Conservation (phyloP, 2,329 filamentous ascomycete genomes). For the Alternaria consortialis region DNA sequence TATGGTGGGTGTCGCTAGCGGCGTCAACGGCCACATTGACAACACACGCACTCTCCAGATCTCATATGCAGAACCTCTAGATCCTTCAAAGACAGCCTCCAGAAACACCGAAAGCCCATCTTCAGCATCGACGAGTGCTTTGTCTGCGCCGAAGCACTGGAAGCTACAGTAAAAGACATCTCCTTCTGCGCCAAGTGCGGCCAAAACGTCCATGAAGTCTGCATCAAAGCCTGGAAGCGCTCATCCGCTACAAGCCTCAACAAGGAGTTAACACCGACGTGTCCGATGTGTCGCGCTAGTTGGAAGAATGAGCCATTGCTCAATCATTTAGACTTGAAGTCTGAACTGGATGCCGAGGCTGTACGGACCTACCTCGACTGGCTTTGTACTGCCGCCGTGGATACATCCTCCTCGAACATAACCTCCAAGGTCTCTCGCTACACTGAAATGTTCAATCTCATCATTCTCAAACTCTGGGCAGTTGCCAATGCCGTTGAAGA, state of each 20-base stretch:
- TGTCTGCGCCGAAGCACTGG: slow-evolving; percentile 26
- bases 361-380: slow-evolving; percentile 28
- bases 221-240: slow-evolving; percentile 18
- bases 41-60: slow-evolving; percentile 13
- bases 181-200: slow-evolving; percentile 30
- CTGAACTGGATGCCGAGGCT: not conserved
- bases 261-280: slow-evolving; percentile 1
- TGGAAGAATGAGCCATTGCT: slow-evolving; percentile 11
- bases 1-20: not conserved
- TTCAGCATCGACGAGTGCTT: slow-evolving; percentile 20
- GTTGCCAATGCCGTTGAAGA: slow-evolving; percentile 1
- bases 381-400: slow-evolving; percentile 25
- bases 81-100: slow-evolving; percentile 25
- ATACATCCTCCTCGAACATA: slow-evolving; percentile 1
- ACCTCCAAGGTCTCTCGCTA: not conserved
- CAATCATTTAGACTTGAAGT: not conserved
- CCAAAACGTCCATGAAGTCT: slow-evolving; percentile 27
- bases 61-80: slow-evolving; percentile 27
- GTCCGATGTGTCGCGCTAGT: slow-evolving; percentile 27
- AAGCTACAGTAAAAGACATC: slow-evolving; percentile 15
- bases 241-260: not conserved
- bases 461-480: slow-evolving; percentile 1
- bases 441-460: not conserved
- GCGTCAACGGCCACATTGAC: not conserved
- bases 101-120: slow-evolving; percentile 22